Base-by-base conservation (phyloP, 1,139 yeast genomes). In the Debaryomycetaceae sp. region DNA sequence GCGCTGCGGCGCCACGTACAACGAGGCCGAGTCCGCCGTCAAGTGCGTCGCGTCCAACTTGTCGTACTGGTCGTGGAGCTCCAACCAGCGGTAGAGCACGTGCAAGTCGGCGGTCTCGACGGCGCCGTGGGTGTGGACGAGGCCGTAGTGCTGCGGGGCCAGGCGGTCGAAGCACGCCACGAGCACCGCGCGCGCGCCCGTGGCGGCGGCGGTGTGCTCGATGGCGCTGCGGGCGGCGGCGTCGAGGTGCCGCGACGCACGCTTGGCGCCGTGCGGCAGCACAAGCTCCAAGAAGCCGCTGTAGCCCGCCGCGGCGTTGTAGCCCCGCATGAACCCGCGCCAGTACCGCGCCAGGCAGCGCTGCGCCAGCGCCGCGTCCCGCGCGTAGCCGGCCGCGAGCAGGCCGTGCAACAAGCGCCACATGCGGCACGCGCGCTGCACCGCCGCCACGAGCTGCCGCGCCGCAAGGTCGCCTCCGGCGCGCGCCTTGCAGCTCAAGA, bases 251-350 rank as follows among this genome's bases (percentile, higher is more conserved):
- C 61, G 38, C 0, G 66, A 53, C 2, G 71, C 63, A 30, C 50
- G 55, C 34, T 61, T 23, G 28, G 17, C 34, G 25, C 28, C 5
- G 4, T 36, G 25, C 4, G 34, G 32, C 2, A 53, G 47, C 9
- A 60, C 41, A 21, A 61, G 43, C 2, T 67, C 68, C 24, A 65
- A 43, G 29, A 64, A 56, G 1, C 73, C 73, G 27, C 42, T 43
- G 37, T 55, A 56, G 38, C 63, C 42, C 32, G 47, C 48, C 20
- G 45, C 42, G 34, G 51, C 56, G 9, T 65, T 65, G 39, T 50
- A 62, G 26, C 42, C 46, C 1, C 27, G 25, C 9, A 61, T 19
- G 34, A 63, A 63, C 9, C 55, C 56, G 1, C 37, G 27, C 67
- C 70, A 65, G 36, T 45, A 60, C 19, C 48, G 50, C 4, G 26